Percentiles rank a stretch among this genome's conserved stretches.
Conservation (phyloP, 441 rosid genomes). For the Populus hybrid region DNA sequence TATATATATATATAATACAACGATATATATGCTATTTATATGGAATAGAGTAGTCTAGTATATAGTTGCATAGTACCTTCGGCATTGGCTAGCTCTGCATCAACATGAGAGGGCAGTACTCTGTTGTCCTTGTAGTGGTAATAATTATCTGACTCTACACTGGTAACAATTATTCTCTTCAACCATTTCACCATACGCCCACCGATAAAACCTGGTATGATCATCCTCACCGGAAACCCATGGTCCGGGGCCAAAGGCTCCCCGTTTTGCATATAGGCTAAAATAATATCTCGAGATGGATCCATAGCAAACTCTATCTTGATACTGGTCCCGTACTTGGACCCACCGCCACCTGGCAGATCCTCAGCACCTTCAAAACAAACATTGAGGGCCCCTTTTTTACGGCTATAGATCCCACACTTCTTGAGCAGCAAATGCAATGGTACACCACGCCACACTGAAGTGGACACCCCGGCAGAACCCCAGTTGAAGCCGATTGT, state of each 20-base stretch:
- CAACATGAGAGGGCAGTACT: slow-evolving; percentile 82
- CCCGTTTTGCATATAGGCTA: slow-evolving; percentile 95
- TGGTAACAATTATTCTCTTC: slow-evolving; percentile 67
- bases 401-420: slow-evolving; percentile 62
- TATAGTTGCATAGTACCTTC: slow-evolving; percentile 45
- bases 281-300: slow-evolving; percentile 71
- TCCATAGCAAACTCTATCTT: slow-evolving; percentile 69
- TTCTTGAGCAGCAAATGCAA: slow-evolving; percentile 56
- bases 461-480: slow-evolving; percentile 68
- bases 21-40: not conserved
- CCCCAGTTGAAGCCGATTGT: slow-evolving; percentile 97
- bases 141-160: slow-evolving; percentile 62
- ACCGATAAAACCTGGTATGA: slow-evolving; percentile 83
- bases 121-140: slow-evolving; percentile 78
- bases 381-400: slow-evolving; percentile 63
- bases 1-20: not conserved
- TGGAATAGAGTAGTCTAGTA: not conserved
- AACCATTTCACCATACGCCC: slow-evolving; percentile 96
- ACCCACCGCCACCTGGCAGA: slow-evolving; percentile 89
- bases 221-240: slow-evolving; percentile 77
- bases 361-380: slow-evolving; percentile 93
- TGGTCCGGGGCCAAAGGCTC: slow-evolving; percentile 74
- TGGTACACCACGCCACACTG: slow-evolving; percentile 81
- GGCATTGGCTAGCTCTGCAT: slow-evolving; percentile 75
- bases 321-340: slow-evolving; percentile 84